A percentile compares a stretch with the other conserved stretches of the same genome.
Evolutionary conservation across 495 filamentous ascomycete genomes (phyloP).

Genomic region (Hyaloscypha variabilis): DNA sequence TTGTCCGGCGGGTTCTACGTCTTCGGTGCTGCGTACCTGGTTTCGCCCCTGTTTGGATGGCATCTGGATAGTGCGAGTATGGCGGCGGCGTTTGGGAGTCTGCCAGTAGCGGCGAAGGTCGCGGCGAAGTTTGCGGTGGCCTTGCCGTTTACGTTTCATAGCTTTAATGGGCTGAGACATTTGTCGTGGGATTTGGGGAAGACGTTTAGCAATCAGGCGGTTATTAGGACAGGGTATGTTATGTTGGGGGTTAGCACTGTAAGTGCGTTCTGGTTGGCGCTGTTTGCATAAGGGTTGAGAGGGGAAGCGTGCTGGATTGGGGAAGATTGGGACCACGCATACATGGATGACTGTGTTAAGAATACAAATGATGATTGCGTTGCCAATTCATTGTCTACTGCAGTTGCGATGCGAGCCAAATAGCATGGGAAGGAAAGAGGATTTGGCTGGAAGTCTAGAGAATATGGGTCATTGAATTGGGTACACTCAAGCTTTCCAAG

Average conservation of each 20-base stretch:
- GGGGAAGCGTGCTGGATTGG: not conserved
- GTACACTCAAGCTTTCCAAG: not conserved
- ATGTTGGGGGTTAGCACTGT: constrained; percentile 70
- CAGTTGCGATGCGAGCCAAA: not conserved
- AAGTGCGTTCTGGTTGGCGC: constrained; percentile 62
- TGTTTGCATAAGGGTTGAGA: constrained; percentile 44
- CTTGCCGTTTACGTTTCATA: constrained; percentile 87
- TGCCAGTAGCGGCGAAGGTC: constrained; percentile 67
- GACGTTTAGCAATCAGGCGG: constrained; percentile 67
- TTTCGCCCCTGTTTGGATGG: constrained; percentile 77
- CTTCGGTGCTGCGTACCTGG: constrained; percentile 83
- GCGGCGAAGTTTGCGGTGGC: constrained; percentile 72
- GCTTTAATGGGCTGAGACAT: constrained; percentile 86
- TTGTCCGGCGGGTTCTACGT: constrained; percentile 80
- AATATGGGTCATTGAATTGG: too few species aligned
- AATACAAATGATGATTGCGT: constrained; percentile 6
- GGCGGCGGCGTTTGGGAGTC: constrained; percentile 73
- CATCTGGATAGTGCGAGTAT: constrained; percentile 82
- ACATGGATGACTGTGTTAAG: not conserved
- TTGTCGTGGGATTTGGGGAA: constrained; percentile 80
- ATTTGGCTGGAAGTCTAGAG: not conserved
- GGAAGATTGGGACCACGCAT: not conserved
- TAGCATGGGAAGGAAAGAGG: not conserved
- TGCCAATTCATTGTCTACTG: not conserved
- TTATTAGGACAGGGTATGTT: constrained; percentile 75